Base-by-base conservation (phyloP, 2,329 filamentous ascomycete genomes). In the Ceratocystis cacaofunesta region DNA sequence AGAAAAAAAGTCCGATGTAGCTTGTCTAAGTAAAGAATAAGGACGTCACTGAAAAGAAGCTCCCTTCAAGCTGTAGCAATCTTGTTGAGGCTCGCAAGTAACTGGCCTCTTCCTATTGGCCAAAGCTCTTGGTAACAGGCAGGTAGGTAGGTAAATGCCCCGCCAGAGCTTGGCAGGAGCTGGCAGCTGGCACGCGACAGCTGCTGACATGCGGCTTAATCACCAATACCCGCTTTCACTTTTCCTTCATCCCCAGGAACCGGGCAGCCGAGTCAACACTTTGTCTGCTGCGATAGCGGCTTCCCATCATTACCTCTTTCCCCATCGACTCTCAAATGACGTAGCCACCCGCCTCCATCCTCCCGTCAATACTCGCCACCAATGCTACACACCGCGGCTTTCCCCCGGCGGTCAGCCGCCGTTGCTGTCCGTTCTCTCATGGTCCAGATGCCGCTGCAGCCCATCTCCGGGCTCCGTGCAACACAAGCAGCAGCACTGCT, bases 91-190 rank as follows among this genome's bases (percentile, higher is more conserved):
- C 48, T 25, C 10, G n/a, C 25, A 32, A 57, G 22, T 57, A 57
- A 58, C 15, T 58, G 55, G 55, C 12, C 28, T 58, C 55, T 50
- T 62, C 25, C 25, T 46, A 62, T 62, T 62, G 61, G 61, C 19
- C 30, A 30, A 50, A 50, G 43, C 61, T 50, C 44, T 19, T 28
- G 44, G 44, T 12, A 19, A 19, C 28, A n/a, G 55, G 12, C 25
- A 57, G 25, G 28, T 30, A 28, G 22, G 22, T 28, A 57, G 32
- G 28, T 3, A 25, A 25, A 12, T 25, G 55, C 55, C 28, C 55
- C 55, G 17, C 55, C 30, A 36, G 3, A 17, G n/a, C 28, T n/a
- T 28, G 17, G 6, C 15, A 57, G n/a, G 28, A 4, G 12, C 28
- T 32, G 55, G 0, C 55, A 58, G 55, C 28, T 58, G 28, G 5